phyloP scores from a whole-genome alignment of 768 basidiomycete genomes.

The Trichaptum fuscoviolaceum region DNA sequence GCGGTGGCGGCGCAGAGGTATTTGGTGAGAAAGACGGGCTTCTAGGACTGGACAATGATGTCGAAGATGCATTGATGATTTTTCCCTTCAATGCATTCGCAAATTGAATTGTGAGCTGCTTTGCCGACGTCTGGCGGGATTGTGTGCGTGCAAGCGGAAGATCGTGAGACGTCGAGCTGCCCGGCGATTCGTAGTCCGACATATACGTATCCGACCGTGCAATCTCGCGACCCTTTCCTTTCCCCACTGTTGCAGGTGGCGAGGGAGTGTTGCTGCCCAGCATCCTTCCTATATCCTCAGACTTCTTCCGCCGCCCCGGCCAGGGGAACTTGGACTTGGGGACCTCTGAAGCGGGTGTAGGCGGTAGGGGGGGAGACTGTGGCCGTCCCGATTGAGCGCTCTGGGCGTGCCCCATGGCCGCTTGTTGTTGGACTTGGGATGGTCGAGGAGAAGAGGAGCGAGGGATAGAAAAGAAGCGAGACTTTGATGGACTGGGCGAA shows the following conservation, averaged over 20 bases:
- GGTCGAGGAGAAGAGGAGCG: not conserved
- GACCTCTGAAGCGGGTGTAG: not conserved
- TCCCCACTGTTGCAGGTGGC: not conserved
- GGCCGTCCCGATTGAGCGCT: not conserved
- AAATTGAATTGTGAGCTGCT: not conserved
- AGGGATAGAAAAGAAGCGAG: not conserved
- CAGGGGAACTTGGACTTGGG: not conserved
- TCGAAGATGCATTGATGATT: not conserved
- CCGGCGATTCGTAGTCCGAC: not conserved
- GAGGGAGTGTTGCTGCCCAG: not conserved
- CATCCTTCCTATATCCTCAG: not conserved
- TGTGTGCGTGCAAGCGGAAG: not conserved
- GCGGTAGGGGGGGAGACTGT: not conserved
- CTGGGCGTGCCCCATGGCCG: not conserved
- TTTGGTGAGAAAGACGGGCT: not conserved
- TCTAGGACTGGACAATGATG: not conserved
- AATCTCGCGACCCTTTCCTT: not conserved
- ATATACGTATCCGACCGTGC: not conserved
- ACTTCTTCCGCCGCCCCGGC: not conserved
- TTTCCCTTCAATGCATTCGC: conserved; percentile 1
- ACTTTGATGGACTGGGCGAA: not conserved
- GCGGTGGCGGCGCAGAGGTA: not conserved
- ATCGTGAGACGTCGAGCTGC: not conserved
- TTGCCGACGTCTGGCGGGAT: not conserved
- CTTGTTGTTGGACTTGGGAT: not conserved